Evolutionary conservation across 495 filamentous ascomycete genomes (phyloP), one percentile per base, ranked within the genome.

Genomic region (Aspergillus coremiiformis): DNA sequence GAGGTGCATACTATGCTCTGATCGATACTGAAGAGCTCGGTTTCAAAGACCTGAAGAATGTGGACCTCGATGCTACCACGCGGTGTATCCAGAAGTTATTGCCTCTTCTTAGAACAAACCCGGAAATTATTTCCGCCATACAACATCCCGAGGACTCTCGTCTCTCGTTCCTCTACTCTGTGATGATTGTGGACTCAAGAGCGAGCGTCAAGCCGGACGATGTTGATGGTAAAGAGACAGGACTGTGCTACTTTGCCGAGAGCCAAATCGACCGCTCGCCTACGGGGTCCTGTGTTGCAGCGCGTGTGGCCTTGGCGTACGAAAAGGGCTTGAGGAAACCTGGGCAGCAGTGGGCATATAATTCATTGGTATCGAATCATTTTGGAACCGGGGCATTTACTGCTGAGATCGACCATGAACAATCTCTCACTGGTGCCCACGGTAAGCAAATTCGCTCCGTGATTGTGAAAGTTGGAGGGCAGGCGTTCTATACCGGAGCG

Each of bases 261-360:
- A 57, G 54, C 27, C 56, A 65, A 46, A 57, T 65, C 22, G 62
- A 65, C 37, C 62, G 62, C 15, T 65, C 62, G 1, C 62, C 59
- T 3, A 65, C 62, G 3, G 57, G 60, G 0, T 63, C 60, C n/a
- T 63, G 60, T 33, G 60, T 63, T 7, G 44, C 54, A 14, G 60
- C 57, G 0, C 50, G 57, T 4, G 56, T 56, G 57, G 57, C 57
- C 6, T 32, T 60, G 32, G 57, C 57, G 4, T 32, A 62, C 54
- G 56, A 53, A 9, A 59, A 59, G 53, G 58, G 58, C 0, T 9
- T 39, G 21, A 42, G 57, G 21, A 10, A 17, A 0, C n/a, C 39
- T 20, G 55, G 55, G 0, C 49, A 63, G 27, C 47, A 39, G 8
- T 61, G 64, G 60, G 58, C 60, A 22, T 67, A 63, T 48, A 58